Percentiles rank a stretch among this genome's conserved stretches.
Evolutionary conservation across 2,329 filamentous ascomycete genomes (phyloP).

Genomic region (Chalara sp.): DNA sequence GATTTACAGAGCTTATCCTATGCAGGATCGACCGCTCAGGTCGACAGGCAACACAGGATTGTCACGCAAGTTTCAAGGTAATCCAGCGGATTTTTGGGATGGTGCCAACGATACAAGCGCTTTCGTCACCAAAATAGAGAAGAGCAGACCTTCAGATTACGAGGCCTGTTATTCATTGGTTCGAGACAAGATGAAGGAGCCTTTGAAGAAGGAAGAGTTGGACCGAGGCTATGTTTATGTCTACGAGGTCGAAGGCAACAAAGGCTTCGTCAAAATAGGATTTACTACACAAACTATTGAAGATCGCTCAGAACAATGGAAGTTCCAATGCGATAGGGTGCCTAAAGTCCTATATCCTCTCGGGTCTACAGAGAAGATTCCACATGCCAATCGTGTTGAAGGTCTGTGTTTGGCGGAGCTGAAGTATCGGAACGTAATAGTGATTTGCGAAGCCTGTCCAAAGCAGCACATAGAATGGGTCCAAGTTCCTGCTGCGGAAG

Average conservation of each 20-base stretch:
- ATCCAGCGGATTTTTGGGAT: background rate
- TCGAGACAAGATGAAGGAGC: background rate
- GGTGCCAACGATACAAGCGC: background rate
- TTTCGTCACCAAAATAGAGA: background rate
- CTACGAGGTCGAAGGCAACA: slow-evolving; percentile 2
- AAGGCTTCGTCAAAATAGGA: slow-evolving; percentile 3
- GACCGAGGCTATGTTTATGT: background rate
- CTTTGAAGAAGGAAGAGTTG: background rate
- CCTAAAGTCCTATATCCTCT: background rate
- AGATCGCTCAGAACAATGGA: background rate
- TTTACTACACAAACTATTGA: slow-evolving; percentile 1
- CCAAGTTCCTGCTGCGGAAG: slow-evolving; percentile 1
- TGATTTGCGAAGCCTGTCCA: background rate
- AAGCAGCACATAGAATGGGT: slow-evolving; percentile 3
- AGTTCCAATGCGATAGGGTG: background rate
- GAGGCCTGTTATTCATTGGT: background rate
- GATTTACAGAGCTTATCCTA: background rate
- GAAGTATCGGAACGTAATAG: background rate
- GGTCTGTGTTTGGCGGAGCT: background rate
- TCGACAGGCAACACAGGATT: background rate
- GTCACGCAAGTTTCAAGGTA: background rate
- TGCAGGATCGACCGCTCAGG: background rate
- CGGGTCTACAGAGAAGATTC: background rate
- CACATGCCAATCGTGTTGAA: background rate
- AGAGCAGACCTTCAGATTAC: background rate